Conservation (phyloP, 106 monocot species). For the Narthecium ossifragum region DNA sequence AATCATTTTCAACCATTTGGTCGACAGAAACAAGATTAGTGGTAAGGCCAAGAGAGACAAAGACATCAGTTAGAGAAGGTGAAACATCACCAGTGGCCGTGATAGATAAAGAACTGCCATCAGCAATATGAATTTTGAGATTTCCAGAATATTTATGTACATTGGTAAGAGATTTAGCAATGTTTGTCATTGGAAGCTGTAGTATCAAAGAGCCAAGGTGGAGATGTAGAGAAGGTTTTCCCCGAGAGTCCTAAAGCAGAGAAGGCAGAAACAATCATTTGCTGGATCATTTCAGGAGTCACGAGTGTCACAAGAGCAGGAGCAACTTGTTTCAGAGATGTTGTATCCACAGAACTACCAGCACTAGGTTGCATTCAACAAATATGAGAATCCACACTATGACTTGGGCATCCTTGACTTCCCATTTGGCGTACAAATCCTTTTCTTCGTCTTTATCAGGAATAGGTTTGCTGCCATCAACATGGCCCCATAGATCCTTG, state of each 20-base stretch:
- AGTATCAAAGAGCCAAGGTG: conserved; percentile 9
- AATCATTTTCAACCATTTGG: conserved; percentile 6
- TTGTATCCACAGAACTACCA: not conserved
- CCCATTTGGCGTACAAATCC: not conserved
- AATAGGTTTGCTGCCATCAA: not conserved
- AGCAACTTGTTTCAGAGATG: not conserved
- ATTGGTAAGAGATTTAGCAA: not conserved
- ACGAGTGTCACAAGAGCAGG: no score
- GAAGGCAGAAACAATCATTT: conserved; percentile 8
- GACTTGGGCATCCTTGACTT: conserved; percentile 6
- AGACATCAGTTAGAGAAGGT: conserved; percentile 5
- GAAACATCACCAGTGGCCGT: conserved; percentile 3
- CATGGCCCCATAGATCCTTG: conserved; percentile 3
- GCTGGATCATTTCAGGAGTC: conserved; percentile 8
- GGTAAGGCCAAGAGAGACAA: not conserved
- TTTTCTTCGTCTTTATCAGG: not conserved
- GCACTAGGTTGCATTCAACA: not conserved
- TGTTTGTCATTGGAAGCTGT: conserved; percentile 3
- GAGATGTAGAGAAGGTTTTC: no score
- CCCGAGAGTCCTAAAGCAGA: no score
- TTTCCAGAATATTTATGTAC: not conserved
- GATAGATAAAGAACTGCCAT: conserved; percentile 11
- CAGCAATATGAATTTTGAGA: conserved; percentile 6
- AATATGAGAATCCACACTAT: conserved; percentile 4
- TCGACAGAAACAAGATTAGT: conserved; percentile 13